phyloP scores from a whole-genome alignment of 1,284 basidiomycete genomes.

The Naganishia cerealis region DNA sequence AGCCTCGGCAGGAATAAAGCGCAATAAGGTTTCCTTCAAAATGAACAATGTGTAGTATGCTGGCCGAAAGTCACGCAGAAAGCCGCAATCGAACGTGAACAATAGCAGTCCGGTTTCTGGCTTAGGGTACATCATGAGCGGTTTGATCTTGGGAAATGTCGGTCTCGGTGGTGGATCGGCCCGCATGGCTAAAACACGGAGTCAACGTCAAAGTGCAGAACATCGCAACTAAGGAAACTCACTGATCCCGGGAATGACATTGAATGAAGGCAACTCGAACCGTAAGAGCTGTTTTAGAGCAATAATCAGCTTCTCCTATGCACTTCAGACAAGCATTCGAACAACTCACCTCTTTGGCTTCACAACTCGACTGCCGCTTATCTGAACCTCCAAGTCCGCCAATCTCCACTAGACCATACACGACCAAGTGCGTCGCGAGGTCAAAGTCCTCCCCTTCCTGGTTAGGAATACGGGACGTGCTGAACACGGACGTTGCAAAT shows the following conservation, averaged over 20 bases:
- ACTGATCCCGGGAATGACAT: constrained; percentile 15
- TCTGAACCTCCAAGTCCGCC: background rate
- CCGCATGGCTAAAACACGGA: constrained; percentile 37
- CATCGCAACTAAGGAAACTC: background rate
- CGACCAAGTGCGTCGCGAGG: constrained; percentile 10
- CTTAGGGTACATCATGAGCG: constrained; percentile 44
- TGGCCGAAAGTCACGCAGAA: constrained; percentile 13
- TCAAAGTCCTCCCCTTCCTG: constrained; percentile 13
- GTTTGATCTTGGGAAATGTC: constrained; percentile 41
- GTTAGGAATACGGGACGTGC: constrained; percentile 2
- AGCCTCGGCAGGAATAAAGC: constrained; percentile 46
- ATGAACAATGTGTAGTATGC: constrained; percentile 44
- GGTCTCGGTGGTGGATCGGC: constrained; percentile 52
- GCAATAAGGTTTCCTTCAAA: constrained; percentile 43
- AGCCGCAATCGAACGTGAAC: constrained; percentile 43
- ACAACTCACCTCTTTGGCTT: constrained; percentile 6
- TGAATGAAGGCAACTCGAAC: constrained; percentile 23
- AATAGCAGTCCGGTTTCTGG: constrained; percentile 49
- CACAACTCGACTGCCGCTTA: constrained; percentile 1
- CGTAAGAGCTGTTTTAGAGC: background rate
- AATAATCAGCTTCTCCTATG: background rate
- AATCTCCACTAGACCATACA: constrained; percentile 2
- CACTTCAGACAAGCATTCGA: background rate
- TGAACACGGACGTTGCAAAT: constrained; percentile 23
- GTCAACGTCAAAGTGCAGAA: background rate